These are phyloP conservation scores for Pleurostoma richardsiae DNA, from an alignment of 2,329 filamentous ascomycete species.

Conservation along the genomic window DNA sequence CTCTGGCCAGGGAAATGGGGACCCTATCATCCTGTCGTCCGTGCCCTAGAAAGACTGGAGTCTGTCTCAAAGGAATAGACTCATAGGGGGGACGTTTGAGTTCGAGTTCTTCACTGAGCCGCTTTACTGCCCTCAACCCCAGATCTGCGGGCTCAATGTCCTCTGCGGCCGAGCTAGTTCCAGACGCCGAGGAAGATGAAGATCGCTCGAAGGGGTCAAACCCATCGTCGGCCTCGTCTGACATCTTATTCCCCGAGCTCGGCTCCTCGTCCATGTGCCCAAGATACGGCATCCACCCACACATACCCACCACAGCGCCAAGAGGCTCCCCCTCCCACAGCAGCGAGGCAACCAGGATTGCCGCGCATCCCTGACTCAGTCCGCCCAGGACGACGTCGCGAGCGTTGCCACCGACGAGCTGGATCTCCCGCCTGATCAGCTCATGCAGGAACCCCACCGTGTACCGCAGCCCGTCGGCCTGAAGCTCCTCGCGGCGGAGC, in stretches of 20 bases:
- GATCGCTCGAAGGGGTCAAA: conserved; percentile 8
- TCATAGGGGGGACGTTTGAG: too few relatives aligned
- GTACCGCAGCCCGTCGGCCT: conserved; percentile 33
- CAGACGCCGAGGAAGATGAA: background rate
- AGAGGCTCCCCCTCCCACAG: conserved; percentile 34
- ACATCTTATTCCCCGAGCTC: conserved; percentile 1
- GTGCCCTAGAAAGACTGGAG: conserved; percentile 41
- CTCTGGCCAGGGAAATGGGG: conserved; percentile 4
- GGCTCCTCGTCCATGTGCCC: conserved; percentile 16
- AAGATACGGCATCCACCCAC: conserved; percentile 39
- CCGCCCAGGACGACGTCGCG: conserved; percentile 40
- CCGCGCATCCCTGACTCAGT: conserved; percentile 50
- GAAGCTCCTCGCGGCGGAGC: conserved; percentile 20
- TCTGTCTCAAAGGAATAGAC: conserved; percentile 7
- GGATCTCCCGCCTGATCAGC: conserved; percentile 29
- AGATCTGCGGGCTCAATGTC: too few relatives aligned
- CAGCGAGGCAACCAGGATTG: conserved; percentile 33
- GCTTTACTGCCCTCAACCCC: too few relatives aligned
- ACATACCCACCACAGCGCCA: conserved; percentile 35
- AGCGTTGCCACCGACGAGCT: conserved; percentile 23
- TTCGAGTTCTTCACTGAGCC: too few relatives aligned
- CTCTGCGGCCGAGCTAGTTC: too few relatives aligned
- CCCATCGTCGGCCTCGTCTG: conserved; percentile 1
- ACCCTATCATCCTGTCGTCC: conserved; percentile 36
- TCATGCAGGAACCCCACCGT: conserved; percentile 32